A percentile compares a stretch with the other conserved stretches of the same genome.
Conservation (phyloP, 78 protist genomes). For the Mastigamoeba balamuthi region DNA sequence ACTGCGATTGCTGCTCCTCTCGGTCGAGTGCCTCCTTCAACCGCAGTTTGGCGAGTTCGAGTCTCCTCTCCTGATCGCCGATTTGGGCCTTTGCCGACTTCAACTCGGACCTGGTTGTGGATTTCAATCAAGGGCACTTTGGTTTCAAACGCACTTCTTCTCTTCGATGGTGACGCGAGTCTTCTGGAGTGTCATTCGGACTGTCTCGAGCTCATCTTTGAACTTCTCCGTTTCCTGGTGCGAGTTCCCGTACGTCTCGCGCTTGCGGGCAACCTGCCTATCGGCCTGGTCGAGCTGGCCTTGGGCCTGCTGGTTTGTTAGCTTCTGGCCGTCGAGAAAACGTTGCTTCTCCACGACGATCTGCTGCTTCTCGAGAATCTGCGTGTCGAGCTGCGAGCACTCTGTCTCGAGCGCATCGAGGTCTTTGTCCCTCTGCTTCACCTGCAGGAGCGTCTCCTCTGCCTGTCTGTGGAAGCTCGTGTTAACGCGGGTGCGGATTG, state of each 20-base stretch:
- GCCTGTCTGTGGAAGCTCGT: too few species aligned
- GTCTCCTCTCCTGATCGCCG: background rate
- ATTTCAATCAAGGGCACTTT: background rate
- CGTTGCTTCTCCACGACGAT: background rate
- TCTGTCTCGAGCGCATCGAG: background rate
- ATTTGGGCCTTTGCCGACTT: background rate
- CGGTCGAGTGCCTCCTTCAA: background rate
- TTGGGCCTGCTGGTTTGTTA: too few species aligned
- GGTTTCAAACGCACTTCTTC: background rate
- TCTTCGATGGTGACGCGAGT: background rate
- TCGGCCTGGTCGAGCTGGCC: background rate
- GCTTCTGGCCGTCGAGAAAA: too few species aligned
- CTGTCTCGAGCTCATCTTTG: too few species aligned
- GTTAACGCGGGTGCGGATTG: too few species aligned
- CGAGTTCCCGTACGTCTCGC: background rate
- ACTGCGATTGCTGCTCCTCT: background rate
- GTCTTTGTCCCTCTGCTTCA: slow-evolving; percentile 32
- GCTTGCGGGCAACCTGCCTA: background rate
- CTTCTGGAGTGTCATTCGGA: background rate
- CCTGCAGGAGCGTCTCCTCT: slow-evolving; percentile 33
- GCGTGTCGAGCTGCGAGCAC: background rate
- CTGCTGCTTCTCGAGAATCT: background rate
- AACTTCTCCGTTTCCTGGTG: too few species aligned
- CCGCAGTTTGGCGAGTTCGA: background rate
- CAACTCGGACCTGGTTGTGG: background rate